Base-by-base conservation (phyloP, 192 early-diverging fungal genomes). In the Globomyces pollinis-pini region DNA sequence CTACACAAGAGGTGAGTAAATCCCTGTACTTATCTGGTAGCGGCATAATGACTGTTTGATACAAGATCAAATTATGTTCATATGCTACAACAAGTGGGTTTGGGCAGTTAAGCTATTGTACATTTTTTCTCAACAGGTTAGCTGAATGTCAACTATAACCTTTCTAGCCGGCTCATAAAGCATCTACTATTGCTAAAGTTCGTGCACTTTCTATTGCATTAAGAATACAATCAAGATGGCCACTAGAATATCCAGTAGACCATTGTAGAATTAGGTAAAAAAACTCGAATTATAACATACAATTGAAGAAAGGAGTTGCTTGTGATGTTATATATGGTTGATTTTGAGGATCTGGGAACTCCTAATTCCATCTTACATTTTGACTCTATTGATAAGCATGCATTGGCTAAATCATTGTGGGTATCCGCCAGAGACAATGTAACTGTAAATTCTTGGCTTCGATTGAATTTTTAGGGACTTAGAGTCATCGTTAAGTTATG, bases 401-500 rank as follows among this genome's bases (percentile, higher is more conserved):
- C 86, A 0, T 71, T 89, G 38, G 85, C 76, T 0, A 67, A 80
- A 49, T 86, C 84, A 9, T 64, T 89, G 15, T 86, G 85, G 84
- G 66, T 89, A 5, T 81, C 78, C 30, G 61, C 86, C 63, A 67
- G 80, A 21, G 61, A 68, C 50, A 69, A 88, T 29, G 50, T 73
- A 15, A 82, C 70, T 41, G 78, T 78, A 62, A 61, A 55, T 26
- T 38, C 3, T 26, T 8, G 9, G 18, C 3, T 24, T 12, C n/a
- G 18, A 34, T 24, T 21, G n/a, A 12, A 47, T 15, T 8, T 8
- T 36, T 35, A 77, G 75, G 79, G 68, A 0, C 67, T 72, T 3
- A 76, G 84, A 58, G 70, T 88, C 13, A 77, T 88, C 26, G 85
- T 86, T 68, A 86, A 85, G 63, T 67, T 88, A 41, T 88, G 85